These are phyloP conservation scores for Berberis vulgaris DNA, from an alignment of 164 flowering plant species.

Conservation along the genomic window DNA sequence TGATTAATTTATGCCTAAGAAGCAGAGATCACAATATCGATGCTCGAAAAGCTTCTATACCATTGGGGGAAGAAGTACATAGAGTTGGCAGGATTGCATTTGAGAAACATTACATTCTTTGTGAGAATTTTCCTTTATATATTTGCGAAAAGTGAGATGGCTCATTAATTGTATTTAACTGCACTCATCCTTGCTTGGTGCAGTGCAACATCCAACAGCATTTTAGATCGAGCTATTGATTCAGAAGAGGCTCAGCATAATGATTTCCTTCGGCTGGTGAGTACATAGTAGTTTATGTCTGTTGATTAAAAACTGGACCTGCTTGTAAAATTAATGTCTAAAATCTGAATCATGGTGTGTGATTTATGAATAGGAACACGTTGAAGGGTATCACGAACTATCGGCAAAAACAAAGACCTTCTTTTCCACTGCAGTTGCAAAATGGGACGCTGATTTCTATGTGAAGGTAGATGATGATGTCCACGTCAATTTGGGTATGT, in stretches of 20 bases:
- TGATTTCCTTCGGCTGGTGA: slow-evolving; percentile 80
- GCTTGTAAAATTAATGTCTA: background rate
- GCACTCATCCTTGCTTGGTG: slow-evolving; percentile 8
- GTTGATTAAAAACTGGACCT: background rate
- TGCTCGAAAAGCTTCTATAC: too few relatives aligned
- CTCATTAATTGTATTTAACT: background rate
- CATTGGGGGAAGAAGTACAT: too few relatives aligned
- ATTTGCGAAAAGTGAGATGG: too few relatives aligned
- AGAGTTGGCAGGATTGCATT: too few relatives aligned
- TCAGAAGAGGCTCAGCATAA: slow-evolving; percentile 81
- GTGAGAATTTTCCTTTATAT: too few relatives aligned
- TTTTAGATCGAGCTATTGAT: slow-evolving; percentile 81
- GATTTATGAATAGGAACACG: slow-evolving; percentile 53
- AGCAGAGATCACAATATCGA: too few relatives aligned
- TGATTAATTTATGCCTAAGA: too few relatives aligned
- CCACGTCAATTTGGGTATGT: slow-evolving; percentile 84
- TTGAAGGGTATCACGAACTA: slow-evolving; percentile 91
- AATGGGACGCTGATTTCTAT: slow-evolving; percentile 94
- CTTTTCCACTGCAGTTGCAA: slow-evolving; percentile 82
- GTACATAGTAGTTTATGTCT: slow-evolving; percentile 4
- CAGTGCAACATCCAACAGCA: slow-evolving; percentile 83
- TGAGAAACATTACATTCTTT: too few relatives aligned
- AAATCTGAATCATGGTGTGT: slow-evolving; percentile 6
- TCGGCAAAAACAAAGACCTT: slow-evolving; percentile 91
- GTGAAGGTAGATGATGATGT: slow-evolving; percentile 97